phyloP scores from a whole-genome alignment of 805 yeast species.

The Kazachstania viticola region DNA sequence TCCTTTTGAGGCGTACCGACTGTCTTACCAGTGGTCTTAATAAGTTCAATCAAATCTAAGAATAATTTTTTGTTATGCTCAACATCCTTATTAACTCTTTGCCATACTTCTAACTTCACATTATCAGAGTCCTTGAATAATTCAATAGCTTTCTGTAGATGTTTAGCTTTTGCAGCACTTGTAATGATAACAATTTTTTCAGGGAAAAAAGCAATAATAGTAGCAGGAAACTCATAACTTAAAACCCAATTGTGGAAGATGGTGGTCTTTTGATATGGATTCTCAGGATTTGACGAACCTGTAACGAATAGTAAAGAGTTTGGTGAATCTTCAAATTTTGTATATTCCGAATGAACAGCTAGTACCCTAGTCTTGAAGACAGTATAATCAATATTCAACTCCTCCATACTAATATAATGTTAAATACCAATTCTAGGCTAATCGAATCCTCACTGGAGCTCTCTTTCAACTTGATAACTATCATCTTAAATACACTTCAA shows the following conservation, averaged over 20 bases:
- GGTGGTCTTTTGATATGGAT: slow-evolving; percentile 81
- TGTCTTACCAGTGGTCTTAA: slow-evolving; percentile 35
- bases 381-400: slow-evolving; percentile 21
- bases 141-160: slow-evolving; percentile 33
- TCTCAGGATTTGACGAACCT: slow-evolving; percentile 80
- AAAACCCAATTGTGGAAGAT: slow-evolving; percentile 82
- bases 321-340: slow-evolving; percentile 24
- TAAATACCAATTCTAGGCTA: too few species aligned
- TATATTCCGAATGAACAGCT: slow-evolving; percentile 17
- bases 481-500: too few species aligned
- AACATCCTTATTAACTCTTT: slow-evolving; percentile 63
- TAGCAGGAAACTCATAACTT: slow-evolving; percentile 94
- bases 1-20: slow-evolving; percentile 71
- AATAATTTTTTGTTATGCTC: slow-evolving; percentile 64
- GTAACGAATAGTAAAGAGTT: slow-evolving; percentile 52
- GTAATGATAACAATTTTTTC: slow-evolving; percentile 58
- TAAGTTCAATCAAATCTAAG: slow-evolving; percentile 37
- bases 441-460: too few species aligned
- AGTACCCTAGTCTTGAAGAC: slow-evolving; percentile 21
- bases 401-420: too few species aligned
- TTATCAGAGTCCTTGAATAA: slow-evolving; percentile 37
- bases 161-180: slow-evolving; percentile 74
- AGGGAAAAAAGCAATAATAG: slow-evolving; percentile 54
- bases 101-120: slow-evolving; percentile 43
- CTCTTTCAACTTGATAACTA: too few species aligned